Conservation (phyloP, 805 yeast species). For the Teunomyces panamensis region DNA sequence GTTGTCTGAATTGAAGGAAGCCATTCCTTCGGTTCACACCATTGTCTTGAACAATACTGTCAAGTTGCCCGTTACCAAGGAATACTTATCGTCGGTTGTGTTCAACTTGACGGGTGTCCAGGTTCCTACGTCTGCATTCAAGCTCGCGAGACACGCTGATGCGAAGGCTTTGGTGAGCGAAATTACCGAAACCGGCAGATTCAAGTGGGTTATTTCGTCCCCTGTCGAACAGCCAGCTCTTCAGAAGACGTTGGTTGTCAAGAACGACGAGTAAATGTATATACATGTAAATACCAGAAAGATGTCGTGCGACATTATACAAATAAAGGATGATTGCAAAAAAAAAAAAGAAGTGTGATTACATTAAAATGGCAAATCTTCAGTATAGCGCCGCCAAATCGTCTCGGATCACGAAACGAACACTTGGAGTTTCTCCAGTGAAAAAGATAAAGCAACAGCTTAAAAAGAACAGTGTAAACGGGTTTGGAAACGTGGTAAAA, state of each 20-base stretch:
- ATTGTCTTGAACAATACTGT: conserved; percentile 13
- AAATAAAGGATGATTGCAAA: too few species aligned
- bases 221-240: conserved; percentile 19
- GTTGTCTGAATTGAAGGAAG: conserved; percentile 30
- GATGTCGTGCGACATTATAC: background rate
- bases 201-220: conserved; percentile 24
- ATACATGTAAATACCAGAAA: conserved; percentile 5
- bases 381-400: conserved; percentile 41
- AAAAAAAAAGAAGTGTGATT: background rate
- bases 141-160: conserved; percentile 12
- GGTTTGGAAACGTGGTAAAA: background rate
- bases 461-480: conserved; percentile 13
- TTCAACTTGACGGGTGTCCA: conserved; percentile 32
- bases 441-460: conserved; percentile 23
- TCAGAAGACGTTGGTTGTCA: conserved; percentile 13
- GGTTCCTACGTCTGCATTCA: conserved; percentile 24
- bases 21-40: conserved; percentile 23
- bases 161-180: conserved; percentile 11
- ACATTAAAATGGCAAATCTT: conserved; percentile 15
- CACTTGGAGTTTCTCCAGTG: conserved; percentile 21
- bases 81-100: conserved; percentile 19
- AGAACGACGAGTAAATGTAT: conserved; percentile 5
- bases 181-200: conserved; percentile 25
- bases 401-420: conserved; percentile 26
- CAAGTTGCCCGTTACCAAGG: conserved; percentile 27